Evolutionary conservation across 495 filamentous ascomycete species (phyloP), one percentile per base, ranked within the genome.

Genomic region (Durotheca rogersii): DNA sequence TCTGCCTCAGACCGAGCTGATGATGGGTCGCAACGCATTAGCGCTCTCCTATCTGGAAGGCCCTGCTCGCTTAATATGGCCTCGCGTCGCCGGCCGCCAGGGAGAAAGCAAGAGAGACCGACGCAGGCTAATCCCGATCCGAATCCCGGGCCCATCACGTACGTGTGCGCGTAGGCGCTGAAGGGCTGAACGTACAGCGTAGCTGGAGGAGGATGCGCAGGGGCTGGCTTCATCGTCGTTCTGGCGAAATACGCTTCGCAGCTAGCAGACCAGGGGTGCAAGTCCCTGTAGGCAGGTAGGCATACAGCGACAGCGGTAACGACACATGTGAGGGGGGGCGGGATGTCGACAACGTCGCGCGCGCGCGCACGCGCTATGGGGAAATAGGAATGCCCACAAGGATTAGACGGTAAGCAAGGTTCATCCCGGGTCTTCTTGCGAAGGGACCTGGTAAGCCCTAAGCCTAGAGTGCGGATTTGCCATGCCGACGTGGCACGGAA

Each of bases 351-450:
- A 6, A 58, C 48, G 53, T 58, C 55, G 55, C 25, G 17, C 31
- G 29, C n/a, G n/a, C n/a, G n/a, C n/a, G n/a, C n/a, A n/a, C n/a
- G 16, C 12, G 43, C 21, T 45, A 53, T 50, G 44, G 49, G 48
- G 44, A 46, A 41, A 45, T 39, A 49, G 44, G 44, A 53, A 47
- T 49, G 40, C 49, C 55, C 55, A 53, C 41, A 36, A 53, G 34
- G 44, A 45, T 47, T 23, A 44, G 45, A 53, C 55, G 33, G 44
- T 58, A 58, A 46, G 55, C 55, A 34, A 46, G 55, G 45, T 58
- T 19, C 40, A 58, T 49, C 49, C 55, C 55, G 46, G 55, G 49
- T 50, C 39, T 46, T 14, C 17, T 16, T 11, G 21, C 43, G 36
- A 50, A 32, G 41, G 45, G 41, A 9, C 4, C 23, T n/a, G 23